Evolutionary conservation across 352 stramenopile species (phyloP).

Genomic region (Lagenidium giganteum): DNA sequence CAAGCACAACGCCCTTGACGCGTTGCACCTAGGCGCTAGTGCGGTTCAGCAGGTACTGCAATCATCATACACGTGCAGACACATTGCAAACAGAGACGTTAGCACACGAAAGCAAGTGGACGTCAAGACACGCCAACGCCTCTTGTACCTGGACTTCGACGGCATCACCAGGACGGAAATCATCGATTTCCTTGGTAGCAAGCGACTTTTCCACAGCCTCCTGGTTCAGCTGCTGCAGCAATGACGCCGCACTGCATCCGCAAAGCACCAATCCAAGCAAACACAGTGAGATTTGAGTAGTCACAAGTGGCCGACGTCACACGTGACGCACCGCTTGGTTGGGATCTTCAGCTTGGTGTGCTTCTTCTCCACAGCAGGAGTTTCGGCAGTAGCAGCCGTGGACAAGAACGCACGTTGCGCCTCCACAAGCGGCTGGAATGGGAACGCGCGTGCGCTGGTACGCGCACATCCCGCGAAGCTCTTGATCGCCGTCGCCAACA

Average conservation of each 20-base stretch:
- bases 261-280: conserved; percentile 9
- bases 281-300: neutral
- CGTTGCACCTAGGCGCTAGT: conserved; percentile 64
- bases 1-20: conserved; percentile 80
- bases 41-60: conserved; percentile 69
- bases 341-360: conserved; percentile 79
- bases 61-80: too few species aligned
- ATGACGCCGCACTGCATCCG: conserved; percentile 37
- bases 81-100: neutral
- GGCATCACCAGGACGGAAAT: conserved; percentile 72
- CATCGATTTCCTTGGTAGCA: conserved; percentile 57
- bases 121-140: neutral
- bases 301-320: neutral
- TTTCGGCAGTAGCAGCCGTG: conserved; percentile 13
- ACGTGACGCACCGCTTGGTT: conserved; percentile 42
- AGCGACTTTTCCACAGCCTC: conserved; percentile 63
- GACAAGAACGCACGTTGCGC: conserved; percentile 36
- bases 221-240: conserved; percentile 64
- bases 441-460: conserved; percentile 7
- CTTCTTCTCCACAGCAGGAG: conserved; percentile 24
- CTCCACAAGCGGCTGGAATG: conserved; percentile 21
- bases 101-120: neutral
- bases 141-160: conserved; percentile 51
- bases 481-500: conserved; percentile 58
- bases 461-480: conserved; percentile 29